Base-by-base conservation (phyloP, 306 rosid species). In the Hylodesmum podocarpum region DNA sequence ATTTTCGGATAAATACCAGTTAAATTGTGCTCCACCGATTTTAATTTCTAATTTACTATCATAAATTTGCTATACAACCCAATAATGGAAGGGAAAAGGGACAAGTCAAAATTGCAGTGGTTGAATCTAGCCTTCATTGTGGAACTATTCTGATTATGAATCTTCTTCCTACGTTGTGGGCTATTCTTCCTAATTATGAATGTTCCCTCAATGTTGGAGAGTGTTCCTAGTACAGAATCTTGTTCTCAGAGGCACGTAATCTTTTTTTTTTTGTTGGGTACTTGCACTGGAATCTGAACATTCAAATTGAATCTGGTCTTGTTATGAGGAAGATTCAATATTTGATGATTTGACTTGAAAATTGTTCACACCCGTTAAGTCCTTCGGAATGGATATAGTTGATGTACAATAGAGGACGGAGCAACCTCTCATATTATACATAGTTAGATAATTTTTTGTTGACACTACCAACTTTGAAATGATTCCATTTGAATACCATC, bases 71-170 rank as follows among this genome's bases (percentile, higher is more conserved):
- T 24, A 62, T 21, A 54, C 11, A 27, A 57, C 16, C 41, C 28
- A 57, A 47, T 59, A 39, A 5, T 80, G 31, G 59, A 18, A 64
- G 25, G 59, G 3, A 28, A 27, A 22, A 0, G 3, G 37, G 12
- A 15, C 3, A 34, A 27, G 3, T 31, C 0, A 34, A 8, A 41
- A 50, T 33, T 13, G 18, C n/a, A 21, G 3, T 8, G n/a, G 8
- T 21, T 78, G 88, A 81, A 78, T 82, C 73, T 66, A 22, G 36
- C 80, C 81, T n/a, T 59, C 36, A 47, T 55, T 8, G 15, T 29
- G 57, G 47, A 59, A 51, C 21, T 0, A 31, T 53, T 61, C 31
- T 40, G 28, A 58, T 11, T 10, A 50, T 50, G 85, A 81, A 76
- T 76, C 62, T 43, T 19, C 50, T 55, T 59, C 70, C 73, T 0